phyloP scores from a whole-genome alignment of 176 grass and related monocot genomes.

The Elymus sibiricus region DNA sequence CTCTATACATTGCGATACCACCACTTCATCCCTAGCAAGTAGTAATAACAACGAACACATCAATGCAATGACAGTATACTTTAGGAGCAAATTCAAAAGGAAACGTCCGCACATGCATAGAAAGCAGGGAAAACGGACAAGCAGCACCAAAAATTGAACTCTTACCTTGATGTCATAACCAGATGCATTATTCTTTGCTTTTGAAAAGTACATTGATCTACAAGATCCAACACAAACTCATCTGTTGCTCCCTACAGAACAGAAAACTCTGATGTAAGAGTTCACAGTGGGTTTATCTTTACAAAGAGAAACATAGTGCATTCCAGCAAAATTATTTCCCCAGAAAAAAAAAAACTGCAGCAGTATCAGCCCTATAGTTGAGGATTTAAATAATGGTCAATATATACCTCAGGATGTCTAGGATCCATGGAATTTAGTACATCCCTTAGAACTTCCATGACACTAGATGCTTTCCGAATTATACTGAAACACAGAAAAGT shows the following conservation, averaged over 20 bases:
- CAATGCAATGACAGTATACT: neutral
- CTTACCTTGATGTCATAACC: constrained; percentile 82
- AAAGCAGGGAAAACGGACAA: neutral
- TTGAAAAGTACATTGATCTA: constrained; percentile 96
- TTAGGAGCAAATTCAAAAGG: neutral
- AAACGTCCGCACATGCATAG: neutral
- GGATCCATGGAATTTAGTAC: constrained; percentile 85
- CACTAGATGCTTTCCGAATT: constrained; percentile 73
- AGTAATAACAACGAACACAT: neutral
- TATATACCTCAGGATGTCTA: constrained; percentile 77
- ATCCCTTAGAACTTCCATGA: constrained; percentile 88
- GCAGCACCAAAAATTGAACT: neutral
- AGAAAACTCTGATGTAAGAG: neutral
- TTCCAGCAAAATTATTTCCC: neutral
- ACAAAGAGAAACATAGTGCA: neutral
- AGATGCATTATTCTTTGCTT: constrained; percentile 96
- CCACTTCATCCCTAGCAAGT: constrained; percentile 70
- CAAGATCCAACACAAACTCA: constrained; percentile 93
- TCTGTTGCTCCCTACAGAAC: constrained; percentile 69
- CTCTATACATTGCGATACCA: constrained; percentile 79
- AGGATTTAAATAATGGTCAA: neutral
- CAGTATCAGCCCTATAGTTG: neutral
- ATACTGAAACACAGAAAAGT: constrained; percentile 57
- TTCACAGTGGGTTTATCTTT: neutral
- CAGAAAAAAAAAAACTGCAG: neutral